Evolutionary conservation across 805 yeast species (phyloP), one percentile per base, ranked within the genome.

Genomic region (Wickerhamomyces mucosus): DNA sequence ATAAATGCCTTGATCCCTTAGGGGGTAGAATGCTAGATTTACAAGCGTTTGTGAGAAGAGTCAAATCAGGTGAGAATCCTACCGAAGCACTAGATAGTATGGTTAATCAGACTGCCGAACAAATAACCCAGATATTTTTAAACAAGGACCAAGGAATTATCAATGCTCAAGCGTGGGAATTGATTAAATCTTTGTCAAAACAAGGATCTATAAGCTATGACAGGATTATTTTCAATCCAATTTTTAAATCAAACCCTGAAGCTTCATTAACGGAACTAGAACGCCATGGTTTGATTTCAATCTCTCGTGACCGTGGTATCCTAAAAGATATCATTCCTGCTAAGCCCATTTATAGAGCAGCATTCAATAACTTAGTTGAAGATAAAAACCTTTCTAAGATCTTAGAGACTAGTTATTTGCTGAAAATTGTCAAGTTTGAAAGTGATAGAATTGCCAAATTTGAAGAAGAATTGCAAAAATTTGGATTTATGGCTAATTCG

Each of bases 11-110:
- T 21, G 72, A 61, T 18, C 94, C 95, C 10, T 58, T 92, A 18
- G 98, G 98, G 15, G 98, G 98, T 25, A 74, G 98, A 40, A 81
- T 89, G 88, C 65, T 86, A 27, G 98, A 92, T 53, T 63, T 92
- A 31, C 96, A 92, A 55, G 78, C 89, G 18, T 86, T 84, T 56
- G 80, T 80, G 2, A 71, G 97, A 50, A 78, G 97, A 31, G 71
- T 92, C 13, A 76, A 76, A 45, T 75, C 89, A 1, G 98, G 98
- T 6, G 98, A 92, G 51, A 51, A 71, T 7, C 94, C 95, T 3
- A 46, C 58, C 8, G 79, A 69, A 31, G 96, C 97, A 0, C 58
- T 85, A 27, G 56, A 67, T 3, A 88, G 84, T 41, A 82, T 92
- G 79, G 69, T 85, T 5, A 67, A 65, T 17, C 96, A 86, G 55